Conservation (phyloP, 2,329 filamentous ascomycete species). For the Talaromyces sp. region DNA sequence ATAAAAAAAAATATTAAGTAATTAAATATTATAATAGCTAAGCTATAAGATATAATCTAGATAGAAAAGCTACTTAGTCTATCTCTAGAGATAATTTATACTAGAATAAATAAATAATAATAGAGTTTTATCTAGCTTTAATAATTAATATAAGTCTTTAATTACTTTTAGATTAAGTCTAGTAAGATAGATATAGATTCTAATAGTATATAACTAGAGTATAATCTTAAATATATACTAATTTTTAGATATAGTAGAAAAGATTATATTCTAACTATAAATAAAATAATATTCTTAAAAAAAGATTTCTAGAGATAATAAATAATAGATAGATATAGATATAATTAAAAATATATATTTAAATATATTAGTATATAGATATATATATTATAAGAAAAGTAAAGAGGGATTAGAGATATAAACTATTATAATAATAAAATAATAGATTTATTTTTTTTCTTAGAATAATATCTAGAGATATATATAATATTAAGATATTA, state of each 20-base stretch:
- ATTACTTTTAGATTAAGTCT: not conserved
- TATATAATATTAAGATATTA: too few relatives aligned
- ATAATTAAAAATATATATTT: not conserved
- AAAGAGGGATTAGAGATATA: too few relatives aligned
- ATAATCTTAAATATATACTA: not conserved
- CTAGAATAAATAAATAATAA: not conserved
- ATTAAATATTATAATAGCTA: not conserved
- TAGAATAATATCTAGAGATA: too few relatives aligned
- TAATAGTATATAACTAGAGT: not conserved
- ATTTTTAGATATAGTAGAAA: not conserved
- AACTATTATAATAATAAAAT: too few relatives aligned
- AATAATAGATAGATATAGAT: too few relatives aligned
- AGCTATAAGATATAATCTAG: not conserved
- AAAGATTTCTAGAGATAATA: not conserved
- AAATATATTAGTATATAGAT: not conserved
- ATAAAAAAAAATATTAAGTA: not conserved
- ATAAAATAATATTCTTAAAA: not conserved
- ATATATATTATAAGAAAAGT: not conserved
- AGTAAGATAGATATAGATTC: too few relatives aligned
- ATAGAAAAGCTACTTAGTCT: not conserved
- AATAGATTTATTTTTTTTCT: too few relatives aligned
- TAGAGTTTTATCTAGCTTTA: not conserved
- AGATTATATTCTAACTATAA: not conserved
- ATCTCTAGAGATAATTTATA: not conserved
- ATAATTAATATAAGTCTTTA: not conserved